phyloP scores from a whole-genome alignment of 1,284 basidiomycete species.

The Heterobasidion parviporum region DNA sequence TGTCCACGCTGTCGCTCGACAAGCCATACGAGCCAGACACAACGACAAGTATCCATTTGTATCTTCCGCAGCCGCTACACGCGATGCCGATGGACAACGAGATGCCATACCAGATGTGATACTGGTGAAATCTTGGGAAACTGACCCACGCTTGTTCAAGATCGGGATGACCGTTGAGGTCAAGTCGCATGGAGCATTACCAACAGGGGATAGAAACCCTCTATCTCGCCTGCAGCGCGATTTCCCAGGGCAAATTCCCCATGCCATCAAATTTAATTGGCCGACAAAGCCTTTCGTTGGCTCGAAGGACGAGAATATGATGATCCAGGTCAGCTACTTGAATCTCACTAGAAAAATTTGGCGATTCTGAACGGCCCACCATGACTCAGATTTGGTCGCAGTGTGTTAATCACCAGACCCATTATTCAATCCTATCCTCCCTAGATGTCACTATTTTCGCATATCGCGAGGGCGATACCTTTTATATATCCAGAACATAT shows the following conservation, averaged over 20 bases:
- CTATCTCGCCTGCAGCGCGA: background rate
- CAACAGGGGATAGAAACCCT: background rate
- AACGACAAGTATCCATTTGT: background rate
- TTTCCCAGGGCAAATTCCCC: background rate
- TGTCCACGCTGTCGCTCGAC: background rate
- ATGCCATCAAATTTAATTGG: background rate
- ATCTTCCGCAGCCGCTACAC: background rate
- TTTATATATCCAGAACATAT: background rate
- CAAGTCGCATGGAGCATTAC: background rate
- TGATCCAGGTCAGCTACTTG: background rate
- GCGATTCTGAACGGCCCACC: background rate
- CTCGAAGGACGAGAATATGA: background rate
- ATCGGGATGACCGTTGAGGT: background rate
- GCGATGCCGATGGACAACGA: background rate
- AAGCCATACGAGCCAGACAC: background rate
- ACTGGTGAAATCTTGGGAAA: background rate
- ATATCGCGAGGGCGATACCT: background rate
- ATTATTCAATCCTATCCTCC: background rate
- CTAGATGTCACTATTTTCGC: background rate
- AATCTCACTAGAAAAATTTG: background rate
- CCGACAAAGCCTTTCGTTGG: background rate
- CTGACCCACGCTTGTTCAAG: background rate
- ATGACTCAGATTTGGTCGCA: conserved; percentile 1
- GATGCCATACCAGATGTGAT: background rate
- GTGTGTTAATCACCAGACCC: background rate